A percentile compares a stretch with the other conserved stretches of the same genome.
These are phyloP conservation scores for Trichopus zeylanicus DNA, from an alignment of 116 monocot species.

Conservation along the genomic window DNA sequence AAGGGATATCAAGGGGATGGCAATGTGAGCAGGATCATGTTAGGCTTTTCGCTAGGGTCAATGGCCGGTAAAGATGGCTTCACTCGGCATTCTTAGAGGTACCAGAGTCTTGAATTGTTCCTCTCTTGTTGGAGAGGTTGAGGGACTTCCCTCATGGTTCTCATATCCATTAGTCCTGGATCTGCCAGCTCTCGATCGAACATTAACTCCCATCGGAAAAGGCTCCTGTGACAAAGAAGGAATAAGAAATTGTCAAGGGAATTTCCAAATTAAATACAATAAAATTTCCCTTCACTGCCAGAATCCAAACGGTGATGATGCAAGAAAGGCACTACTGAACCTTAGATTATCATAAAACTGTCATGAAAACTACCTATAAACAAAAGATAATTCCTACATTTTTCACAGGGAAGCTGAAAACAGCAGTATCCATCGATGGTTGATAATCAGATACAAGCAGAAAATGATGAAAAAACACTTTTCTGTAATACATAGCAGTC, in stretches of 20 bases:
- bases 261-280: not conserved
- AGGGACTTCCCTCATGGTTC: slow-evolving; percentile 29
- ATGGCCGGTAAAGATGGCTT: not conserved
- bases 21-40: no score
- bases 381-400: no score
- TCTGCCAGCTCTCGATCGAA: slow-evolving; percentile 68
- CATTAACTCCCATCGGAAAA: slow-evolving; percentile 77
- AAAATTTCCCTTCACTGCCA: not conserved
- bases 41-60: no score
- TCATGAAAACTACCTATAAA: no score
- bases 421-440: no score
- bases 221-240: slow-evolving; percentile 56
- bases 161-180: slow-evolving; percentile 27
- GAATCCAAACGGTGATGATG: not conserved
- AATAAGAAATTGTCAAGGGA: not conserved
- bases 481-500: no score
- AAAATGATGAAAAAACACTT: no score
- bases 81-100: slow-evolving; percentile 32
- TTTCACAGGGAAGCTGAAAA: no score
- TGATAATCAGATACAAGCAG: no score
- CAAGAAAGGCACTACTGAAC: no score
- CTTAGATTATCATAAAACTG: no score
- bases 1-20: no score
- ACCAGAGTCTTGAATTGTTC: slow-evolving; percentile 23
- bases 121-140: slow-evolving; percentile 14